These are phyloP conservation scores for Cryptococcus sp. DNA, from an alignment of 1,284 basidiomycete genomes.

Conservation along the genomic window DNA sequence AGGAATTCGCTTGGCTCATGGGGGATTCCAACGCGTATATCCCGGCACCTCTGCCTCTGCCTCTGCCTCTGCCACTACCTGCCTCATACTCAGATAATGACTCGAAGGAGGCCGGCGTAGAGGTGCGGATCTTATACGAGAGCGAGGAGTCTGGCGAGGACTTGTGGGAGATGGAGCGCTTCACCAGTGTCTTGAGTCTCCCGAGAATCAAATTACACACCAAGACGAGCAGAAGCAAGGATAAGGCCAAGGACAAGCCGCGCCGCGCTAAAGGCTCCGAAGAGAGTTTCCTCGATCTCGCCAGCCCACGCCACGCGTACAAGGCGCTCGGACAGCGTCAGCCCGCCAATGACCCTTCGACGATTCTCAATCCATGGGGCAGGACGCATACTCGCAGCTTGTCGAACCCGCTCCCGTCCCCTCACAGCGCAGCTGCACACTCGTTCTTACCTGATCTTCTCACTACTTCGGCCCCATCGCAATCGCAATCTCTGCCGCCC, in stretches of 20 bases:
- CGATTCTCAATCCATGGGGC: too few species aligned
- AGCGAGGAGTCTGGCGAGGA: not conserved
- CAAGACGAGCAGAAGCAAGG: not conserved
- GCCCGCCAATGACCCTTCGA: too few species aligned
- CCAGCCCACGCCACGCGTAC: not conserved
- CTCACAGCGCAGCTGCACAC: too few species aligned
- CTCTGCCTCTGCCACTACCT: not conserved
- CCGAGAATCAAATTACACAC: conserved; percentile 10
- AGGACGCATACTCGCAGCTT: too few species aligned
- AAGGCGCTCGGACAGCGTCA: too few species aligned
- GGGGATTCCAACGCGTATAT: conserved; percentile 19
- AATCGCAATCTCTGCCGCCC: too few species aligned
- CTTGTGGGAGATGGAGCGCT: conserved; percentile 22
- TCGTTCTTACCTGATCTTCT: too few species aligned
- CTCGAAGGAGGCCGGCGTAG: not conserved
- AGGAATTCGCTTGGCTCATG: conserved; percentile 46
- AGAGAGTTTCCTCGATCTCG: conserved; percentile 1
- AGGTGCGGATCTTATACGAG: not conserved
- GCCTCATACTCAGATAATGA: not conserved
- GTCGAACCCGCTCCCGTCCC: too few species aligned
- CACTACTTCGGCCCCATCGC: too few species aligned
- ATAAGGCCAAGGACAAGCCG: not conserved
- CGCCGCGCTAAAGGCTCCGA: not conserved
- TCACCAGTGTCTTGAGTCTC: conserved; percentile 30
- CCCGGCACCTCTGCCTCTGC: conserved; percentile 7